phyloP scores from a whole-genome alignment of 202 grass and related monocot genomes.

The Panicum hallii region DNA sequence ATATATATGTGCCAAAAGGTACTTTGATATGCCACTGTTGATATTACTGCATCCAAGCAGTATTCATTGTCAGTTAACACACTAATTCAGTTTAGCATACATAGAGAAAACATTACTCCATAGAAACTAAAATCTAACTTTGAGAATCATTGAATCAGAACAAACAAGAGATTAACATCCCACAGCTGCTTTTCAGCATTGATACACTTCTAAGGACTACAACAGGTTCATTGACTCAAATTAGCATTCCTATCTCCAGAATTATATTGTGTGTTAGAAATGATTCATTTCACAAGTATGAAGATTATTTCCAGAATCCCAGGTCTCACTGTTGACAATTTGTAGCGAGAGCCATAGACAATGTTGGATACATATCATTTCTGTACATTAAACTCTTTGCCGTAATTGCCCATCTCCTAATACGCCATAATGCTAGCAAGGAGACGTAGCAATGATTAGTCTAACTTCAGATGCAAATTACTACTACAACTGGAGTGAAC shows the following conservation, averaged over 20 bases:
- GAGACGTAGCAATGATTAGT: neutral
- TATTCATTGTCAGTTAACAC: neutral
- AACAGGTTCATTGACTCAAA: neutral
- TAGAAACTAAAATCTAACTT: slow-evolving; percentile 2
- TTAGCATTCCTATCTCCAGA: neutral
- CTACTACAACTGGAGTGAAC: neutral
- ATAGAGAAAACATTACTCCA: neutral
- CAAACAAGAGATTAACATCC: neutral
- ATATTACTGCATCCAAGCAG: neutral
- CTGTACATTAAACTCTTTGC: neutral
- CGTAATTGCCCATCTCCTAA: neutral
- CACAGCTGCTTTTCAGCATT: neutral
- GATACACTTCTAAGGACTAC: neutral
- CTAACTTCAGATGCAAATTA: neutral
- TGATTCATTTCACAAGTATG: neutral
- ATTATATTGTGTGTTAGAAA: neutral
- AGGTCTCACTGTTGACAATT: neutral
- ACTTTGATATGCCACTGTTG: neutral
- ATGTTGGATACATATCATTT: neutral
- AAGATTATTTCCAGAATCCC: neutral
- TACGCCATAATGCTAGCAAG: neutral
- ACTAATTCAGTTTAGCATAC: neutral
- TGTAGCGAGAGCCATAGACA: neutral
- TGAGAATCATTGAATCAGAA: neutral
- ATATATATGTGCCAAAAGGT: neutral